A percentile compares a stretch with the other conserved stretches of the same genome.
phyloP scores from a whole-genome alignment of 352 stramenopile species.

The Blastocystis sp. region DNA sequence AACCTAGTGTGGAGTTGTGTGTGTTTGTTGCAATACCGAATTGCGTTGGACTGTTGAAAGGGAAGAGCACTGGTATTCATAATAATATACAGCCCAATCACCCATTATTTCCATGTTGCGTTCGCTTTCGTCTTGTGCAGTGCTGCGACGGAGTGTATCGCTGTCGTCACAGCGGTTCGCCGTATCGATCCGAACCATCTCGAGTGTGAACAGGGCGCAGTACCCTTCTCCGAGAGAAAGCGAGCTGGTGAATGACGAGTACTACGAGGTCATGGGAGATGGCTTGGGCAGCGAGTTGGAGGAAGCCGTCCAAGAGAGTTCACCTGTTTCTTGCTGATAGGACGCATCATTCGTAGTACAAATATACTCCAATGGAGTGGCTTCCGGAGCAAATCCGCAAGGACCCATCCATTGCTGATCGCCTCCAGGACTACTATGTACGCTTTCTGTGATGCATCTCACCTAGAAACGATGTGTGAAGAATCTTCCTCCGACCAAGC shows the following conservation, averaged over 20 bases:
- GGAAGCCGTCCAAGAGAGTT: not conserved
- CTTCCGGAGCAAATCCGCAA: slow-evolving; percentile 6
- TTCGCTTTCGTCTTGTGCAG: not conserved
- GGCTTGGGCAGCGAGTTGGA: not conserved
- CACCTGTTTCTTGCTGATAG: not conserved
- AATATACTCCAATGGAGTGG: slow-evolving; percentile 15
- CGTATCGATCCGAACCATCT: not conserved
- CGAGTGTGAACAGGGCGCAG: not conserved
- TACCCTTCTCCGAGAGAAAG: not conserved
- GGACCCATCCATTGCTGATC: not conserved
- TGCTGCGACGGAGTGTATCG: not conserved
- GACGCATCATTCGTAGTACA: not conserved
- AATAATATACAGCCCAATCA: no score
- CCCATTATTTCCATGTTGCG: not conserved
- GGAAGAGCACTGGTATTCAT: not conserved
- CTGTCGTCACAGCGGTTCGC: not conserved
- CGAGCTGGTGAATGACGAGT: slow-evolving; percentile 12
- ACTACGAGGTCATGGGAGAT: slow-evolving; percentile 2
- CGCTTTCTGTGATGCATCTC: not conserved
- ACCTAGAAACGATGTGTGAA: slow-evolving; percentile 38
- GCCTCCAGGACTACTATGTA: slow-evolving; percentile 34
- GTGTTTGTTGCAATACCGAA: not conserved
- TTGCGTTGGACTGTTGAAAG: not conserved
- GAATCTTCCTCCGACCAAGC: slow-evolving; percentile 3
- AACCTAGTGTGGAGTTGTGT: not conserved